Percentiles rank a stretch among this genome's conserved stretches.
These are phyloP conservation scores for Rhizopogon sp. DNA, from an alignment of 768 basidiomycete genomes.

Conservation along the genomic window DNA sequence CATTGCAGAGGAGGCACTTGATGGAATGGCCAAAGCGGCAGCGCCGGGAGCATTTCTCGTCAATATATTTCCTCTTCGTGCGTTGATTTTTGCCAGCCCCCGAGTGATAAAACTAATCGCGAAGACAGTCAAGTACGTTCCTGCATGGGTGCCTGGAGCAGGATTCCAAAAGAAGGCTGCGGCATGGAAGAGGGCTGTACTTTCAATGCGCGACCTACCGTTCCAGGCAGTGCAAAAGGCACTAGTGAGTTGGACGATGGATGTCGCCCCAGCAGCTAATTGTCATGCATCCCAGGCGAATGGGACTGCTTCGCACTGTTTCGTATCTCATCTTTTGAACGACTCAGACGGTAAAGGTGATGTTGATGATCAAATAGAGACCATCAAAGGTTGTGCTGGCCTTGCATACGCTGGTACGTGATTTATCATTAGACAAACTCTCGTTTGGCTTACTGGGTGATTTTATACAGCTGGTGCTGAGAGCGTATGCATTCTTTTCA, in stretches of 20 bases:
- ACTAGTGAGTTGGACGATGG: conserved; percentile 29
- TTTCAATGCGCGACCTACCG: conserved; percentile 45
- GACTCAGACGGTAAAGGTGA: conserved; percentile 12
- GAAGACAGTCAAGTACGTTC: conserved; percentile 43
- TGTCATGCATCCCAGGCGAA: conserved; percentile 5
- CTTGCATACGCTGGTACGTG: conserved; percentile 42
- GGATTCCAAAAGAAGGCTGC: conserved; percentile 45
- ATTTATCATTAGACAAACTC: neutral
- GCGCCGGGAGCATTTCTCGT: conserved; percentile 52
- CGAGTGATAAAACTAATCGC: conserved; percentile 1
- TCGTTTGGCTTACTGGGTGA: neutral
- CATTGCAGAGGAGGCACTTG: conserved; percentile 47
- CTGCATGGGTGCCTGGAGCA: conserved; percentile 48
- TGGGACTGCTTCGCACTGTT: conserved; percentile 26
- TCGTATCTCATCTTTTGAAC: conserved; percentile 22
- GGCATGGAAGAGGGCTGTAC: conserved; percentile 42
- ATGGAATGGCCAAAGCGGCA: conserved; percentile 45
- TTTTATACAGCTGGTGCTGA: conserved; percentile 35
- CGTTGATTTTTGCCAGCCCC: conserved; percentile 5
- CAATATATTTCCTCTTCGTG: conserved; percentile 40
- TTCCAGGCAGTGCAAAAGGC: conserved; percentile 32
- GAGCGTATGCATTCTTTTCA: conserved; percentile 16
- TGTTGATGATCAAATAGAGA: conserved; percentile 21
- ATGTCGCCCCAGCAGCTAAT: neutral
- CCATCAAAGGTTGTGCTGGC: conserved; percentile 37